Base-by-base conservation (phyloP, 805 yeast species). In the Maudiozyma barnettii region DNA sequence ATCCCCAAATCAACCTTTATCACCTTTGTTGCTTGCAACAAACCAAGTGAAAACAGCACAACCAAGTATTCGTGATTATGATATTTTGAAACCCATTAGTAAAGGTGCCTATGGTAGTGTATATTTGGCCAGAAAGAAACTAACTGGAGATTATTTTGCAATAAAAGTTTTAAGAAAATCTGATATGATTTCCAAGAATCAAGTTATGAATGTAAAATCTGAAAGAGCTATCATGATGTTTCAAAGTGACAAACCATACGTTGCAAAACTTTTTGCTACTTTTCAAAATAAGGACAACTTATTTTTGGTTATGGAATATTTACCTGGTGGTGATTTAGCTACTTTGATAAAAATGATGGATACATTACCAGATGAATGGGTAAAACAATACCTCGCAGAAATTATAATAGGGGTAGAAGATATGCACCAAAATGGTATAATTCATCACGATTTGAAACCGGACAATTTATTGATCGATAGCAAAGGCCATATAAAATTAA, bases 201-300 rank as follows among this genome's bases (percentile, higher is more conserved):
- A 93, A 69, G 91, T 91, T 5, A 81, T 90, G 19, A 93, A 93
- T 61, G 96, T 95, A 30, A 85, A 84, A 57, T 85, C 96, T 1
- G 99, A 95, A 63, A 71, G 99, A 41, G 96, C 97, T 0, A 91
- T 91, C n/a, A 82, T 93, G 89, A 93, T 93, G 95, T 82, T 95
- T 2, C 98, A 93, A 60, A 78, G 95, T 2, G 91, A 89, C 52
- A 84, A 91, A 36, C 95, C 96, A 0, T 88, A 84, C 61, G 97
- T 93, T 50, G 98, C 96, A 1, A 89, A 83, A 59, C 70, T 93
- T 29, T 85, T 81, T 58, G 85, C 84, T 45, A 83, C 95, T 31
- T 93, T 93, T 64, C 99, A 93, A 66, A 86, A 87, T 50, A 77
- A 78, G 44, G 95, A 88, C 51, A 89, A 83, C 60, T 69, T 93